phyloP scores from a whole-genome alignment of 2,329 filamentous ascomycete species.

The Colletotrichum sp. region DNA sequence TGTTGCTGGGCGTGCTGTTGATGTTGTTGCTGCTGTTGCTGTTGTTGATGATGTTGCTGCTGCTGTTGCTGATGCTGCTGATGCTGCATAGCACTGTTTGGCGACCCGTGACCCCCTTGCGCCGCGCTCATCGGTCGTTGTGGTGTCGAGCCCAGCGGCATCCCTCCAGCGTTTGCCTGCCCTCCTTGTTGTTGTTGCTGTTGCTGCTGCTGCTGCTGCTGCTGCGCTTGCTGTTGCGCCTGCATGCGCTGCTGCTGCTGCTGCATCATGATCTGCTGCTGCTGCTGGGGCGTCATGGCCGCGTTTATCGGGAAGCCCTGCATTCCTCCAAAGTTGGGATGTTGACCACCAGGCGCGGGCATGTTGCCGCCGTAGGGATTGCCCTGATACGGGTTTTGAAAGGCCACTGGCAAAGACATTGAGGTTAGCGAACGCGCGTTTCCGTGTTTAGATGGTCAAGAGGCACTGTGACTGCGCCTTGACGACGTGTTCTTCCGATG shows the following conservation, averaged over 20 bases:
- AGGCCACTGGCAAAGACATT: slow-evolving; percentile 51
- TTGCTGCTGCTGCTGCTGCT: slow-evolving; percentile 41
- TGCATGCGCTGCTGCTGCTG: slow-evolving; percentile 34
- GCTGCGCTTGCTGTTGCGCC: slow-evolving; percentile 36
- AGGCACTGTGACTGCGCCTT: not conserved
- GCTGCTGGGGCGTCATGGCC: slow-evolving; percentile 46
- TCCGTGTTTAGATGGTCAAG: slow-evolving; percentile 16
- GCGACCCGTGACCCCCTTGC: slow-evolving; percentile 32
- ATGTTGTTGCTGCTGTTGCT: slow-evolving; percentile 34
- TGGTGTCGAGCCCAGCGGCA: slow-evolving; percentile 30
- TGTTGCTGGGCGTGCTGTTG: slow-evolving; percentile 39
- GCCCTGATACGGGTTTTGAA: slow-evolving; percentile 61
- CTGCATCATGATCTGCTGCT: slow-evolving; percentile 29
- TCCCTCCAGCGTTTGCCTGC: slow-evolving; percentile 22
- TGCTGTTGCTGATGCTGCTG: slow-evolving; percentile 33
- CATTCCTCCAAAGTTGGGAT: slow-evolving; percentile 54
- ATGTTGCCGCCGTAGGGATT: slow-evolving; percentile 61
- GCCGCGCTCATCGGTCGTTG: slow-evolving; percentile 31
- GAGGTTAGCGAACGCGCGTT: slow-evolving; percentile 32
- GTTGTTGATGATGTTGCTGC: slow-evolving; percentile 27
- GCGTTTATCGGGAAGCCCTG: slow-evolving; percentile 61
- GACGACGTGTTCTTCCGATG: not conserved
- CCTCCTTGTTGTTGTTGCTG: slow-evolving; percentile 41
- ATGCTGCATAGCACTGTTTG: slow-evolving; percentile 32
- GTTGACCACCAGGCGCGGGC: slow-evolving; percentile 53